Percentiles rank a stretch among this genome's conserved stretches.
phyloP scores from a whole-genome alignment of 306 rosid genomes.

The Biancaea sappan region DNA sequence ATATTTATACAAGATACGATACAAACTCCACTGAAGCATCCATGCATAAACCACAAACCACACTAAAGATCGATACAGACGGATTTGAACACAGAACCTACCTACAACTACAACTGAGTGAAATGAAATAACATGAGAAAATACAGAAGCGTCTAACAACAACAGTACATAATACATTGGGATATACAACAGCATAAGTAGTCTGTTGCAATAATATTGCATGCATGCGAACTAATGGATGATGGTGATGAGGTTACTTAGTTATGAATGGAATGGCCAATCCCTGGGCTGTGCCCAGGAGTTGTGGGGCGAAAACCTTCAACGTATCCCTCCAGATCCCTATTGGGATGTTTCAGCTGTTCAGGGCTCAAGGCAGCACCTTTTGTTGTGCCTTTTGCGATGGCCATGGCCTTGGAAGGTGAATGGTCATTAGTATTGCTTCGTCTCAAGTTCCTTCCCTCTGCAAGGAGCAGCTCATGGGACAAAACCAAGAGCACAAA shows the following conservation, averaged over 20 bases:
- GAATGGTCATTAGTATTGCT: slow-evolving; percentile 26
- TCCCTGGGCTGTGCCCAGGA: slow-evolving; percentile 84
- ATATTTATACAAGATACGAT: background rate
- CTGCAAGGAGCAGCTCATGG: slow-evolving; percentile 41
- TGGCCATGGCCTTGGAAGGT: too few relatives aligned
- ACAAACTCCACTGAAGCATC: slow-evolving; percentile 15
- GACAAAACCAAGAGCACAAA: slow-evolving; percentile 50
- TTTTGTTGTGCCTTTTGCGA: slow-evolving; percentile 10
- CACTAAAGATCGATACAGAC: background rate
- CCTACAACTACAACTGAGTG: background rate
- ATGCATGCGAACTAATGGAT: background rate
- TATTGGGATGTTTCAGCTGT: slow-evolving; percentile 4
- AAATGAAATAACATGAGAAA: background rate
- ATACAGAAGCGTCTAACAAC: background rate
- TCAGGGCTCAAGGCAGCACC: slow-evolving; percentile 13
- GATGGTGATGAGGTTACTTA: slow-evolving; percentile 17
- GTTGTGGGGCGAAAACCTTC: slow-evolving; percentile 71
- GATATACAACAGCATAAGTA: too few relatives aligned
- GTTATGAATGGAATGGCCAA: slow-evolving; percentile 65
- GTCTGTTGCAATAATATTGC: too few relatives aligned
- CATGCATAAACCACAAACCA: slow-evolving; percentile 3
- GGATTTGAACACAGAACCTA: background rate
- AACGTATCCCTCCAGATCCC: slow-evolving; percentile 37
- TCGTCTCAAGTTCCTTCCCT: slow-evolving; percentile 55
- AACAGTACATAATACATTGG: background rate